Evolutionary conservation across 2,329 filamentous ascomycete species (phyloP).

Genomic region (Xylaria sp.): DNA sequence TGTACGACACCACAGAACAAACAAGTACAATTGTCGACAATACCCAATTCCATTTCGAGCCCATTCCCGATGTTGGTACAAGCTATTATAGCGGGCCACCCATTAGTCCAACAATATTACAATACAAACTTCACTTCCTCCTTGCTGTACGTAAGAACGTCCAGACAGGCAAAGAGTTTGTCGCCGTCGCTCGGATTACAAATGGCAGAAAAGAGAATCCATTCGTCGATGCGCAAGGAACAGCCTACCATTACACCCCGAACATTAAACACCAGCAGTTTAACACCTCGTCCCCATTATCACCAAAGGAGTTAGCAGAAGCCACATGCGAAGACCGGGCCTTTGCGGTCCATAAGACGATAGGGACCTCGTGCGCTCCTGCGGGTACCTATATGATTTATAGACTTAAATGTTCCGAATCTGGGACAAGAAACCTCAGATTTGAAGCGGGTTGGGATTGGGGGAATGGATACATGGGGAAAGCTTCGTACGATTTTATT

Average conservation of each 20-base stretch:
- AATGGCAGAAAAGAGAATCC: not conserved
- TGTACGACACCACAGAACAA: not conserved
- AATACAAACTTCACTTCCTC: slow-evolving; percentile 12
- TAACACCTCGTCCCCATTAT: not conserved
- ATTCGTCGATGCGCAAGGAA: slow-evolving; percentile 5
- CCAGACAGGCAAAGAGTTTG: slow-evolving; percentile 23
- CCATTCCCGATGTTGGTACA: not conserved
- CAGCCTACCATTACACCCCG: not conserved
- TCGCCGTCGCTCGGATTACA: slow-evolving; percentile 19
- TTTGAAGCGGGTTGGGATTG: slow-evolving; percentile 22
- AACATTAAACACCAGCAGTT: not conserved
- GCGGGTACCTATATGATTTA: slow-evolving; percentile 19
- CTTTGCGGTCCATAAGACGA: slow-evolving; percentile 5
- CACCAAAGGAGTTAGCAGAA: not conserved
- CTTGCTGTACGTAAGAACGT: slow-evolving; percentile 11
- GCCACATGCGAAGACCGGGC: not conserved
- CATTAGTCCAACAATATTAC: not conserved
- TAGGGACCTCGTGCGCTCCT: slow-evolving; percentile 1
- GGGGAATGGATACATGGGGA: not conserved
- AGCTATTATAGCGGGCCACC: not conserved
- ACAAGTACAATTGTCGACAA: not conserved
- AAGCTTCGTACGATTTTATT: slow-evolving; percentile 10
- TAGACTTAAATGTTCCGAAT: not conserved
- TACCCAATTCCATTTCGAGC: not conserved
- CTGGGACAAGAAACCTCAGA: slow-evolving; percentile 3